Conservation (phyloP, 2,329 filamentous ascomycete genomes). For the Cladophialophora yegresii region DNA sequence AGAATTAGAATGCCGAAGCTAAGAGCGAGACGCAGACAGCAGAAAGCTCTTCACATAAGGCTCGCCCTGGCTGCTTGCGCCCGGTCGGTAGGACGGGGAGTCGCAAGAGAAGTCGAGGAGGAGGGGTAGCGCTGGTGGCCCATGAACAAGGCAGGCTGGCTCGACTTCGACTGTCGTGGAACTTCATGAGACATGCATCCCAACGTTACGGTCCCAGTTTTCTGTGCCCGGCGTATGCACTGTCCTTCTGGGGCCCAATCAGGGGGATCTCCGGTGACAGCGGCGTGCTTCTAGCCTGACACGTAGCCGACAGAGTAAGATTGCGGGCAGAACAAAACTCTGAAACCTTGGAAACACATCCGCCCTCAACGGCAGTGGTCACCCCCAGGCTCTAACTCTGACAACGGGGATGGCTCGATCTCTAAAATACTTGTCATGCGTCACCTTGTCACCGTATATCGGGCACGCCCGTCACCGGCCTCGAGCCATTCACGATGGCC, state of each 20-base stretch:
- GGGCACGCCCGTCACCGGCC: neutral
- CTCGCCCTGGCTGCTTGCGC: neutral
- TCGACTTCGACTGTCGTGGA: conserved; percentile 25
- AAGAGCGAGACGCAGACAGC: conserved; percentile 8
- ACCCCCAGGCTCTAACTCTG: neutral
- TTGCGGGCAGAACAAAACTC: conserved; percentile 23
- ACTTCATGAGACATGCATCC: conserved; percentile 29
- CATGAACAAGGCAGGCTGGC: conserved; percentile 19
- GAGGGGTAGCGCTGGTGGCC: conserved; percentile 24
- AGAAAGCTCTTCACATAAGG: conserved; percentile 7
- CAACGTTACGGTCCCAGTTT: conserved; percentile 25
- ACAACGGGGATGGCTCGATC: neutral
- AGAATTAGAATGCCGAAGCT: conserved; percentile 17
- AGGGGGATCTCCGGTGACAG: neutral
- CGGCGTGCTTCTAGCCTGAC: conserved; percentile 21
- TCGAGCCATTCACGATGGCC: conserved; percentile 1
- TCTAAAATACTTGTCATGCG: conserved; percentile 12
- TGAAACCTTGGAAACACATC: conserved; percentile 9
- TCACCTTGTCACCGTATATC: conserved; percentile 4
- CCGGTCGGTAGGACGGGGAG: conserved; percentile 14
- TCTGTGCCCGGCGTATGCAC: conserved; percentile 28
- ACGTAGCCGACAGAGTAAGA: conserved; percentile 25
- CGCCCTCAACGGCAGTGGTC: conserved; percentile 4
- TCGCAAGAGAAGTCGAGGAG: conserved; percentile 18
- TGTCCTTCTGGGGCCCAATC: conserved; percentile 30